These are phyloP conservation scores for Ceratobasidium sp. DNA, from an alignment of 1,284 basidiomycete genomes.

Conservation along the genomic window DNA sequence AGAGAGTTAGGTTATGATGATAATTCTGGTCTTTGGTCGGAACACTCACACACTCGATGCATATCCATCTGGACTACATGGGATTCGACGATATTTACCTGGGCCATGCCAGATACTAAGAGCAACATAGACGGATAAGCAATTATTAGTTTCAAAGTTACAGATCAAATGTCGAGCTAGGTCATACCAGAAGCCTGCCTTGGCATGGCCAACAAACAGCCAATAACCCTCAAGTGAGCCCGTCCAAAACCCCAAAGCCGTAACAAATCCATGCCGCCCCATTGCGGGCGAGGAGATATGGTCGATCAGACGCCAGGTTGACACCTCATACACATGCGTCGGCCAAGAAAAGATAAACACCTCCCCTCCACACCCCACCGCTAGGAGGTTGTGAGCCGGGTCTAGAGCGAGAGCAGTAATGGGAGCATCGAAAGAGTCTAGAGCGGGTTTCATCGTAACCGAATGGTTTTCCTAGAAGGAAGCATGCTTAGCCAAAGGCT, in stretches of 20 bases:
- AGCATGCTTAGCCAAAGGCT: too few species aligned
- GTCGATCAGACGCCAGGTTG: neutral
- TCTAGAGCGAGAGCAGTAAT: neutral
- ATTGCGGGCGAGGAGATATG: neutral
- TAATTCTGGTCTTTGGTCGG: neutral
- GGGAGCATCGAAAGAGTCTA: neutral
- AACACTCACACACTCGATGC: neutral
- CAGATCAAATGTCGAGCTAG: neutral
- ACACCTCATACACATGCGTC: neutral
- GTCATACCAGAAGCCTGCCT: neutral
- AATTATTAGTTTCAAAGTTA: too few species aligned
- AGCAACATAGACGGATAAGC: too few species aligned
- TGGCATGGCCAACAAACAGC: neutral
- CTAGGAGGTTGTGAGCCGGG: neutral
- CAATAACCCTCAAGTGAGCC: neutral
- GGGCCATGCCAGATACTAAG: neutral
- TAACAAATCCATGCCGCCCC: neutral
- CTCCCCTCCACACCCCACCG: neutral
- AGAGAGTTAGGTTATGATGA: neutral
- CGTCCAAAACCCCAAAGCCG: neutral
- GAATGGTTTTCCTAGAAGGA: neutral
- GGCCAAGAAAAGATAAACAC: neutral
- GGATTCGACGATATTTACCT: neutral
- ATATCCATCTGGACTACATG: neutral
- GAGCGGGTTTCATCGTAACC: neutral